phyloP scores from a whole-genome alignment of 305 asterid species.

The Withania somnifera region DNA sequence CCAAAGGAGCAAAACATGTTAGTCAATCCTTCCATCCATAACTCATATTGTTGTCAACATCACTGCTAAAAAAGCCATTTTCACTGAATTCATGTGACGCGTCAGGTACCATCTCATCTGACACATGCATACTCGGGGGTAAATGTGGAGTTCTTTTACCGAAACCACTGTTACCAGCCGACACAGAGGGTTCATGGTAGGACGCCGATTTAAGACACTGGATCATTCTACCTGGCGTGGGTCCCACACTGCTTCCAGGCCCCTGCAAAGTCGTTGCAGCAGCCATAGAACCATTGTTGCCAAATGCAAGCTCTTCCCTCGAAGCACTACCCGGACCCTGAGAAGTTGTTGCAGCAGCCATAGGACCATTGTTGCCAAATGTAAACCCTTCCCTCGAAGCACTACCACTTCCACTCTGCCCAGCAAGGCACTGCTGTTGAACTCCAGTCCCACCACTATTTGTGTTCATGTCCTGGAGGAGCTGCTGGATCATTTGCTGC shows the following conservation, averaged over 20 bases:
- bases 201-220: slow-evolving; percentile 46
- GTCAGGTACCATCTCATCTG: slow-evolving; percentile 57
- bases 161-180: slow-evolving; percentile 31
- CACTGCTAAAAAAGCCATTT: slow-evolving; percentile 52
- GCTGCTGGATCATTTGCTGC: slow-evolving; percentile 73
- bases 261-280: slow-evolving; percentile 16
- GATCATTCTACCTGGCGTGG: slow-evolving; percentile 53
- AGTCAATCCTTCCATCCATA: slow-evolving; percentile 68
- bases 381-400: slow-evolving; percentile 27
- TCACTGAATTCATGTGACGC: slow-evolving; percentile 53
- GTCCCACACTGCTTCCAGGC: slow-evolving; percentile 18
- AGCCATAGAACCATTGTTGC: slow-evolving; percentile 4
- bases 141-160: slow-evolving; percentile 43
- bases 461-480: slow-evolving; percentile 43
- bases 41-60: slow-evolving; percentile 59
- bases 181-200: slow-evolving; percentile 37
- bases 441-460: slow-evolving; percentile 7
- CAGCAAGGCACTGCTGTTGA: slow-evolving; percentile 24
- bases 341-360: slow-evolving; percentile 3
- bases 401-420: slow-evolving; percentile 32
- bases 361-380: slow-evolving; percentile 14
- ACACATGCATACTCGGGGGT: slow-evolving; percentile 37
- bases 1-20: slow-evolving; percentile 8
- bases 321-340: slow-evolving; percentile 28
- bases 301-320: slow-evolving; percentile 29